Evolutionary conservation across 2,329 filamentous ascomycete genomes (phyloP), one percentile per base, ranked within the genome.

Genomic region (Parafenestella ontariensis): DNA sequence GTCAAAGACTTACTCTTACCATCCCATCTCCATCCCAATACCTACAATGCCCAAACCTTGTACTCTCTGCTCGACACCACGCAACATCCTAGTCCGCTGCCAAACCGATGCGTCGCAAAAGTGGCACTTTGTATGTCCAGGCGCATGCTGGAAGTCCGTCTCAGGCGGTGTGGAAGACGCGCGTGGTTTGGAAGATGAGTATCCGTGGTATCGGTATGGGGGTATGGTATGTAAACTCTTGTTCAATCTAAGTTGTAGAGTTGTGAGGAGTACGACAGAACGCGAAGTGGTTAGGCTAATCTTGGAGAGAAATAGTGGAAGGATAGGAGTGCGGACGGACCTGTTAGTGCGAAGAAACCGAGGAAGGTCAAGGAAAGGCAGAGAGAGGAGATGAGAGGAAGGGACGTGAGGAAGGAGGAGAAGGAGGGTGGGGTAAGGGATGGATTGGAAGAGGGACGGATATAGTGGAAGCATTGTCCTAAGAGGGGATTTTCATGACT

Each of bases 61-160:
- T 61, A 76, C 77, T 3, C 62, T 79, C 13, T 81, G 78, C 62
- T 54, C 63, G 15, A 74, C 61, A 0, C 68, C 71, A 1, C 70
- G 74, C 9, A 64, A 72, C 37, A 69, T 81, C 2, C 72, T 80
- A 0, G 71, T 81, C 2, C 76, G 78, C 43, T 80, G 78, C 61
- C 77, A 78, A 54, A 76, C 77, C 50, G 77, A 80, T 60, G 61
- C 68, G 0, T 72, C 71, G 1, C 57, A 52, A 3, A 71, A 63
- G 52, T 80, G 78, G 78, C 71, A 79, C 57, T 77, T 81, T 47
- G 71, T 81, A 8, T 80, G 78, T 54, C 74, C 77, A 0, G 76
- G 77, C 3, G 57, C 65, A 15, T 80, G 78, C 66, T 81, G 78
- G 79, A 70, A 69, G 28, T 62, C 66, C 2, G 77, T 80, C 1